Conservation (phyloP, 805 yeast genomes). For the Dipodascopsis uninucleata region DNA sequence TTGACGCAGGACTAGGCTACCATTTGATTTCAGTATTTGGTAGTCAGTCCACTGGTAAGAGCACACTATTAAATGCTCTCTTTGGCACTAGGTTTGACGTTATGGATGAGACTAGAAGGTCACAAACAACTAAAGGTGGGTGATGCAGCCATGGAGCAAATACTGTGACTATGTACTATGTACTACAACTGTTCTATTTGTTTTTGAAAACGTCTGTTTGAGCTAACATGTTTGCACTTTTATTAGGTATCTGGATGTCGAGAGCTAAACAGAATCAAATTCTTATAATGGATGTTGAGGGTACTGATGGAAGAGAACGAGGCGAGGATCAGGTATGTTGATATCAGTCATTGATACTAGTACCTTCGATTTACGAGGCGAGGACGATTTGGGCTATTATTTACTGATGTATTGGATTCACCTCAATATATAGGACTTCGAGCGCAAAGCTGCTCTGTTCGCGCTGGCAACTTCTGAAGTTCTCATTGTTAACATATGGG, state of each 20-base stretch:
- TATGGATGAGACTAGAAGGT: slow-evolving; percentile 82
- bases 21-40: slow-evolving; percentile 96
- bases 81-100: slow-evolving; percentile 88
- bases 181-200: background rate
- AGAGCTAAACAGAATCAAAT: slow-evolving; percentile 40
- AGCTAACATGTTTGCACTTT: background rate
- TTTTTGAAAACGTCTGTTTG: background rate
- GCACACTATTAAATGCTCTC: slow-evolving; percentile 79
- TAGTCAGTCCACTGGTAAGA: slow-evolving; percentile 94
- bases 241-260: slow-evolving; percentile 29
- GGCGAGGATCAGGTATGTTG: slow-evolving; percentile 76
- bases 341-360: background rate
- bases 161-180: background rate
- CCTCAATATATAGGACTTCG: slow-evolving; percentile 62
- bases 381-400: background rate
- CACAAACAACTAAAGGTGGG: slow-evolving; percentile 86
- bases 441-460: slow-evolving; percentile 91
- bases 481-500: slow-evolving; percentile 92
- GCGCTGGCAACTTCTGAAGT: slow-evolving; percentile 91
- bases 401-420: background rate
- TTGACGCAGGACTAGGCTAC: slow-evolving; percentile 62
- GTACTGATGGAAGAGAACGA: slow-evolving; percentile 95
- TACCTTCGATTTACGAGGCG: slow-evolving; percentile 4
- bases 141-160: background rate
- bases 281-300: slow-evolving; percentile 94